Conservation (phyloP, 2,329 filamentous ascomycete species). For the Sarocladiaceae sp. region DNA sequence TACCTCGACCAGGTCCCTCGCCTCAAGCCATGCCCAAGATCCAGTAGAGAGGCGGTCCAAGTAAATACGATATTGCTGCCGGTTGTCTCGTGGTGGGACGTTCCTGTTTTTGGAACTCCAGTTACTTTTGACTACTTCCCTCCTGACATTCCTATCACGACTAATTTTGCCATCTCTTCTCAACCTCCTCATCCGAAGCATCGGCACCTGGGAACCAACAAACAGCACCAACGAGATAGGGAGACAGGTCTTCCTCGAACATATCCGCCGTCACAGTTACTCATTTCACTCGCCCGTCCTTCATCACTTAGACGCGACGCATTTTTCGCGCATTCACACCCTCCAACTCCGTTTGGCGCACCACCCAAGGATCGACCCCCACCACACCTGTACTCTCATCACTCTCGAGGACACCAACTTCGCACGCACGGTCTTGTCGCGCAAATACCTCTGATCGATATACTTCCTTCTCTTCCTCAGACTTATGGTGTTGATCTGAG, state of each 20-base stretch:
- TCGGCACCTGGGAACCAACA: background rate
- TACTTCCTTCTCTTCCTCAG: background rate
- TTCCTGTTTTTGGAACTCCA: background rate
- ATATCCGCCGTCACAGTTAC: background rate
- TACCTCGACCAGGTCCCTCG: background rate
- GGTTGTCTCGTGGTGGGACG: background rate
- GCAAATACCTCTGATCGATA: slow-evolving; percentile 1
- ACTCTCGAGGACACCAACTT: slow-evolving; percentile 8
- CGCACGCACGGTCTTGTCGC: slow-evolving; percentile 3
- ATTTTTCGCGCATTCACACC: slow-evolving; percentile 4
- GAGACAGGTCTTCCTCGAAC: background rate
- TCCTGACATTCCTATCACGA: background rate
- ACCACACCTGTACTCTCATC: slow-evolving; percentile 7
- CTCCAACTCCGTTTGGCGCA: slow-evolving; percentile 7
- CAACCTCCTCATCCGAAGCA: background rate
- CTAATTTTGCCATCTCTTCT: background rate
- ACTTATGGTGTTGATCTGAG: background rate
- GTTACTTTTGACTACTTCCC: background rate
- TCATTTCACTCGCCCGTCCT: background rate
- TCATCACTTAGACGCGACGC: slow-evolving; percentile 5
- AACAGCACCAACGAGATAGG: background rate
- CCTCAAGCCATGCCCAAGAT: background rate
- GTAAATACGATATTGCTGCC: slow-evolving; percentile 4
- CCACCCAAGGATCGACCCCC: slow-evolving; percentile 4
- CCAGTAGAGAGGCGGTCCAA: background rate